A percentile compares a stretch with the other conserved stretches of the same genome.
Conservation (phyloP, 345 rosid species). For the Nephelium lappaceum region DNA sequence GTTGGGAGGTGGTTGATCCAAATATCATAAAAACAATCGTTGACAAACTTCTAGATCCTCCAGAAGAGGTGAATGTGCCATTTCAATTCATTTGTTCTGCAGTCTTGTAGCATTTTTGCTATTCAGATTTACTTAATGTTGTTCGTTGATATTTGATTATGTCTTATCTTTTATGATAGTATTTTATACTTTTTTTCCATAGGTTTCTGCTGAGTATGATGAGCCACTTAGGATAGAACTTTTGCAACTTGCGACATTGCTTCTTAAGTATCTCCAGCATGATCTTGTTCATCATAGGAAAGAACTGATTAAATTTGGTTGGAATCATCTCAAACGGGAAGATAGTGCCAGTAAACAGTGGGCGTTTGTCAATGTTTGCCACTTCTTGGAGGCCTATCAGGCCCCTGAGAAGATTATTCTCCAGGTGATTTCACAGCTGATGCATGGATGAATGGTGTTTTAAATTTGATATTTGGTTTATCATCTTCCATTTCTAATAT, state of each 20-base stretch:
- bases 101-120: constrained; percentile 8
- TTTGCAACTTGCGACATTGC: constrained; percentile 94
- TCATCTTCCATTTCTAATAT: neutral
- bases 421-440: constrained; percentile 58
- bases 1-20: constrained; percentile 95
- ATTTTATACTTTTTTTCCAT: constrained; percentile 11
- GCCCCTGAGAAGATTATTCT: constrained; percentile 99
- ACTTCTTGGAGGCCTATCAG: constrained; percentile 98
- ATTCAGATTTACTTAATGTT: constrained; percentile 1
- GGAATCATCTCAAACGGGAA: constrained; percentile 99
- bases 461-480: constrained; percentile 1
- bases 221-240: constrained; percentile 98
- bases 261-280: constrained; percentile 90
- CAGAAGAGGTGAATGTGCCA: constrained; percentile 77
- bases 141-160: constrained; percentile 10
- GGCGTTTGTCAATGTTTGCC: constrained; percentile 99
- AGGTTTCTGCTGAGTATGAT: constrained; percentile 99
- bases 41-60: constrained; percentile 99
- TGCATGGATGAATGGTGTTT: constrained; percentile 1
- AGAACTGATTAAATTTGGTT: constrained; percentile 97
- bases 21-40: constrained; percentile 85
- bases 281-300: constrained; percentile 98
- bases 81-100: neutral
- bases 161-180: constrained; percentile 16
- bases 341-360: constrained; percentile 99